Percentiles rank a stretch among this genome's conserved stretches.
Conservation (phyloP, 768 basidiomycete genomes). For the Tephrocybe sp. region DNA sequence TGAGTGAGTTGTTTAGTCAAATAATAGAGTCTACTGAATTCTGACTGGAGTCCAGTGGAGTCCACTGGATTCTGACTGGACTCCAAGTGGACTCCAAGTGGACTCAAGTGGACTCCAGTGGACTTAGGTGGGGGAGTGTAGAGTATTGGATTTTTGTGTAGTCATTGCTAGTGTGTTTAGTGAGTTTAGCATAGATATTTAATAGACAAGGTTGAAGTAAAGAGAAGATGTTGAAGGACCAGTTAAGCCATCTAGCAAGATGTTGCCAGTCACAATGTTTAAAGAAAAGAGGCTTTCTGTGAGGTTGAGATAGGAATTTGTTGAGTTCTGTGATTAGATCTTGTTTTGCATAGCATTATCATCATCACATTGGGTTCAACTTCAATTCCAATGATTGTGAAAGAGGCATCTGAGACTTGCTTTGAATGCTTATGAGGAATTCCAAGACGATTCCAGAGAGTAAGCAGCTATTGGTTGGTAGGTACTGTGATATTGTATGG, state of each 20-base stretch:
- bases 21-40: no score
- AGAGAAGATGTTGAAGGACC: conserved; percentile 37
- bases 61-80: no score
- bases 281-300: neutral
- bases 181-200: conserved; percentile 30
- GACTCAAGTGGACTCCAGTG: no score
- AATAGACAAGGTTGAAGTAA: conserved; percentile 26
- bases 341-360: conserved; percentile 17
- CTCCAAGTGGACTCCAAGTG: no score
- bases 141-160: conserved; percentile 14
- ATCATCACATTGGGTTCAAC: conserved; percentile 34
- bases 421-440: conserved; percentile 39
- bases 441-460: conserved; percentile 30
- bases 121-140: no score
- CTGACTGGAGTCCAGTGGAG: no score
- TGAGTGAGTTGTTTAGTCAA: no score
- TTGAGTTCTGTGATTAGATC: conserved; percentile 15
- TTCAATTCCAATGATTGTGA: conserved; percentile 39
- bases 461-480: neutral
- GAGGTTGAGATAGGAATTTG: conserved; percentile 1
- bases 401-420: conserved; percentile 31
- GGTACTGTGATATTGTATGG: conserved; percentile 20
- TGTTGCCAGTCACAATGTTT: conserved; percentile 25
- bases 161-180: conserved; percentile 16
- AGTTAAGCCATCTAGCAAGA: conserved; percentile 37